Evolutionary conservation across 1,139 yeast genomes (phyloP), one percentile per base, ranked within the genome.

Genomic region (Suhomyces guaymorum): DNA sequence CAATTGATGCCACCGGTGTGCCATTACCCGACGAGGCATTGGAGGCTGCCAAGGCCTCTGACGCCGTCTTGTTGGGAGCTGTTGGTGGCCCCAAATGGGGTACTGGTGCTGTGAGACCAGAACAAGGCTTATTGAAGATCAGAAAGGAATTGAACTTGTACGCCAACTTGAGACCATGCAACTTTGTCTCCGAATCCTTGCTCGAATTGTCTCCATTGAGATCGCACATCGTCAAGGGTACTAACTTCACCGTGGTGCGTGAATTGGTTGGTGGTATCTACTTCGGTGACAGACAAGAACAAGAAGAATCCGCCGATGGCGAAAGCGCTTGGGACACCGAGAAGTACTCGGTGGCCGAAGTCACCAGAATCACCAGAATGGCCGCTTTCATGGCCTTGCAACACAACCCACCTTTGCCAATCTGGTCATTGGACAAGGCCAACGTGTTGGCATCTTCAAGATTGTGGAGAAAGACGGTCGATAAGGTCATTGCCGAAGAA

Each of bases 61-160:
- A 92, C 58, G 98, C 98, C 23, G 96, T 92, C 13, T 70, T 92
- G 45, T 73, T 92, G 40, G 98, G 98, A 46, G 97, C 98, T 5
- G 98, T 92, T 17, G 98, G 98, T 46, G 98, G 98, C 18, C 98
- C 98, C 42, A 92, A 92, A 66, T 92, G 98, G 98, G 94, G 95
- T 22, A 86, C 97, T 23, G 97, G 92, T 19, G 55, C 75, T 11
- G 97, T 92, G 32, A 82, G 98, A 67, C 98, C 98, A 32, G 98
- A 92, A 64, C 97, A 88, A 65, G 98, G 98, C 42, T 75, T 92
- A 51, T 75, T 92, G 48, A 78, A 89, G 67, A 90, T 92, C 61
- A 80, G 98, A 66, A 92, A 92, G 63, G 98, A 88, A 61, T 78
- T 92, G 60, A 87, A 85, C 61, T 71, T 92, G 49, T 92, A 92